Evolutionary conservation across 2,329 filamentous ascomycete species (phyloP), one percentile per base, ranked within the genome.

Genomic region (Lachnellula subtilissima): DNA sequence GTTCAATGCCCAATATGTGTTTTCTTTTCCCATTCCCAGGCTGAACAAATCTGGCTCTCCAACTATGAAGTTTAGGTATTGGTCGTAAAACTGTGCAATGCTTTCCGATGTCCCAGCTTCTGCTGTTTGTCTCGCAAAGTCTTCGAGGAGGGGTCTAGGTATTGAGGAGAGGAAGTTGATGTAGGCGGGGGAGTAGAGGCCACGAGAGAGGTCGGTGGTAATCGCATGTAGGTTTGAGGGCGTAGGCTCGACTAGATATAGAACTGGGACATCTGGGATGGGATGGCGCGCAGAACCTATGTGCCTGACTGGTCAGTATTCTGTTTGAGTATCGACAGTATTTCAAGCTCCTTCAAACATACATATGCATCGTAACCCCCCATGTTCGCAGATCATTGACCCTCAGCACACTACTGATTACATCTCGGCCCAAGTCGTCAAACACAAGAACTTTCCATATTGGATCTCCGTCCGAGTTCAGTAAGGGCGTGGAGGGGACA

Each of bases 381-480:
- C 94, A 91, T 59, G 88, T 84, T 61, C 95, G 82, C 69, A 99
- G 77, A 74, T 99, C 94, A 69, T 91, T 96, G 61, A 99, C 94
- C 57, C 92, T 83, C 62, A 99, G 78, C 2, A 99, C 92, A 68
- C 92, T 97, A 76, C 91, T 97, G 68, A 99, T 97, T 57, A 99
- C 89, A 81, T 97, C 92, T 71, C 92, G 83, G 48, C 93, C 94
- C 4, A 86, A 73, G 65, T 93, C 88, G 73, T 99, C 95, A 70
- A 99, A 97, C 9, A 99, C 91, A 52, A 99, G 78, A 6, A 97
- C 89, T 73, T 97, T 97, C 93, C 93, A 97, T 75, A 97, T 92
- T 0, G 93, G 92, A 67, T 96, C 90, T 61, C 92, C 91, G 65
- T 95, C 87, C 48, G 89, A 81, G 64, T 91, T 91, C 59, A 96